Evolutionary conservation across 176 grass and related monocot species (phyloP).

Genomic region (Phyllostachys edulis): DNA sequence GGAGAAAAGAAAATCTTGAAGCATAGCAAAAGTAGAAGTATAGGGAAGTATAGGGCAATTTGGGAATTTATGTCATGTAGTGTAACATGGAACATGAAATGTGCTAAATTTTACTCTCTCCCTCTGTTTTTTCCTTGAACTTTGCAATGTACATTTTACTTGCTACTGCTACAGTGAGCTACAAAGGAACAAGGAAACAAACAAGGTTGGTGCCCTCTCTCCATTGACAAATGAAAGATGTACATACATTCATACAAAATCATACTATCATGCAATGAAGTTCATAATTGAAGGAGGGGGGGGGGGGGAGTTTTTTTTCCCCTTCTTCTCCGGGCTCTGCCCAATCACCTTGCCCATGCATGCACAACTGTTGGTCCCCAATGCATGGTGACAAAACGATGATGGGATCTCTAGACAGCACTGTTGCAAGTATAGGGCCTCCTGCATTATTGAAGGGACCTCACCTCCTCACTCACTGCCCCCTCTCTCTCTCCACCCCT

Average conservation of each 20-base stretch:
- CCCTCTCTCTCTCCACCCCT: background rate
- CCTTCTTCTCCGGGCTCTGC: background rate
- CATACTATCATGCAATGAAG: background rate
- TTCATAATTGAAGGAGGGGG: background rate
- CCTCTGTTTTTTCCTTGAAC: too few species aligned
- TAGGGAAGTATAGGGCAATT: background rate
- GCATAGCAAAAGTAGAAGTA: background rate
- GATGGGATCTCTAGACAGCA: slow-evolving; percentile 29
- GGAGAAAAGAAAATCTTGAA: background rate
- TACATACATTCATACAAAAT: slow-evolving; percentile 7
- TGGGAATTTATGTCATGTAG: background rate
- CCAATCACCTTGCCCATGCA: background rate
- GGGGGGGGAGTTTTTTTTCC: background rate
- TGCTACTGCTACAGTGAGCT: background rate
- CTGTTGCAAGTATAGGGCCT: slow-evolving; percentile 5
- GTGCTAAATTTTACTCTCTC: too few species aligned
- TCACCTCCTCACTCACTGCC: background rate
- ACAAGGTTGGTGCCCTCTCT: background rate
- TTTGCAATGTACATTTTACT: background rate
- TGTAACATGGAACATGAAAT: too few species aligned
- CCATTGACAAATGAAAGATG: background rate
- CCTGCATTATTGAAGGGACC: slow-evolving; percentile 29
- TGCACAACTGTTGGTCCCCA: slow-evolving; percentile 6
- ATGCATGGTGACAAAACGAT: slow-evolving; percentile 25
- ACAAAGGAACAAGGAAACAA: background rate